phyloP scores from a whole-genome alignment of 306 rosid species.

The Cicer chorassanicum region DNA sequence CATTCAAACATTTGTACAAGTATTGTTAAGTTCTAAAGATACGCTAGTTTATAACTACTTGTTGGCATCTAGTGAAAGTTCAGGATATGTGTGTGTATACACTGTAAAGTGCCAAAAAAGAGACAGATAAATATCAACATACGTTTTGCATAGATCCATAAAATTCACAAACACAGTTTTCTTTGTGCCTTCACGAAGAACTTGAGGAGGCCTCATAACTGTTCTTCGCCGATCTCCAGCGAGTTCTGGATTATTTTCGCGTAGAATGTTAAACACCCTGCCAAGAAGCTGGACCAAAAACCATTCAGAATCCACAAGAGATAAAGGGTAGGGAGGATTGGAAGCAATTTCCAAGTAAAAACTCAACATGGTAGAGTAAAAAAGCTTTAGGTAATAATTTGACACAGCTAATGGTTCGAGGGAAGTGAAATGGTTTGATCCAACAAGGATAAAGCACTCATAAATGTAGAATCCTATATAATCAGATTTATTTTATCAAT shows the following conservation, averaged over 20 bases:
- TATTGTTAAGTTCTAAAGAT: neutral
- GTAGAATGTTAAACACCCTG: constrained; percentile 87
- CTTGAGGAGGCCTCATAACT: constrained; percentile 99
- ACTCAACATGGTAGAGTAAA: neutral
- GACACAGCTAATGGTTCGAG: neutral
- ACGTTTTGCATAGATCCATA: constrained; percentile 95
- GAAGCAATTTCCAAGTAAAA: constrained; percentile 3
- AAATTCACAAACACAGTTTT: constrained; percentile 95
- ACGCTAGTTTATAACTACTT: neutral
- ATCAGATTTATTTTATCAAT: neutral
- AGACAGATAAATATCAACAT: constrained; percentile 37
- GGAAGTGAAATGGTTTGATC: neutral
- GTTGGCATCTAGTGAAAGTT: neutral
- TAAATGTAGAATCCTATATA: constrained; percentile 6
- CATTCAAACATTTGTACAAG: neutral
- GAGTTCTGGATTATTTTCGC: constrained; percentile 94
- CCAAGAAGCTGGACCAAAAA: constrained; percentile 77
- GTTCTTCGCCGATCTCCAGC: constrained; percentile 91
- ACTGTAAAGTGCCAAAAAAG: neutral
- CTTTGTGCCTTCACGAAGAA: constrained; percentile 98
- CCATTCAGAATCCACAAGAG: constrained; percentile 2
- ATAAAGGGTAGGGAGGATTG: neutral
- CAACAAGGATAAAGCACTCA: neutral
- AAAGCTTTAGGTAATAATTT: constrained; percentile 4
- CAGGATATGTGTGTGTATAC: constrained; percentile 40